Conservation (phyloP, 2,329 filamentous ascomycete species). For the Trichoderma sp. region DNA sequence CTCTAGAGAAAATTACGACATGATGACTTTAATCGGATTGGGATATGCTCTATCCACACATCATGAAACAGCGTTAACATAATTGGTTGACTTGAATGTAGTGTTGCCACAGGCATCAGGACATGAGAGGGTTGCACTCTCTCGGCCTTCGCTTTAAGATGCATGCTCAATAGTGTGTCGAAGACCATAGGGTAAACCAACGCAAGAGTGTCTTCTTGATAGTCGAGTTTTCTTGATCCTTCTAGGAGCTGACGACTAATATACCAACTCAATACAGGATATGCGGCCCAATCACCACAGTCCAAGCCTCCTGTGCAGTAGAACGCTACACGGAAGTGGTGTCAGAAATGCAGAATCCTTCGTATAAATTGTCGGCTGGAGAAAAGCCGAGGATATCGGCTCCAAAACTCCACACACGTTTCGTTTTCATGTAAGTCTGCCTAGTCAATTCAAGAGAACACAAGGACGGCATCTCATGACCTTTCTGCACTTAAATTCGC, state of each 20-base stretch:
- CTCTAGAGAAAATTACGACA: background rate
- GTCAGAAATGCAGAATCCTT: background rate
- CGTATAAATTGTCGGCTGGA: background rate
- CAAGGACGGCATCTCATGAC: background rate
- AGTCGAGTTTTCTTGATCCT: background rate
- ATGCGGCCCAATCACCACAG: background rate
- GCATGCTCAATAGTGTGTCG: too few relatives aligned
- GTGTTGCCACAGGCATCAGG: background rate
- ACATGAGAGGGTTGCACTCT: background rate
- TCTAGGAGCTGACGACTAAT: background rate
- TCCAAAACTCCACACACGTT: background rate
- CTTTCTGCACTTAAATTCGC: background rate
- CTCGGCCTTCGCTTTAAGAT: background rate
- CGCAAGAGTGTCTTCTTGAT: background rate
- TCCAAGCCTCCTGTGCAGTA: background rate
- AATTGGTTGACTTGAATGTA: background rate
- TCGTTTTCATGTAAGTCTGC: background rate
- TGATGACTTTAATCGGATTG: background rate
- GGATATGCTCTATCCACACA: too few relatives aligned
- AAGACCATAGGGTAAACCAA: too few relatives aligned
- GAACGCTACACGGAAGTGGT: background rate
- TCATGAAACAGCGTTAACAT: background rate
- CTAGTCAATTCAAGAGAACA: background rate
- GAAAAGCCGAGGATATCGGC: background rate
- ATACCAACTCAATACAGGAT: background rate